These are phyloP conservation scores for Citrus reticulata DNA, from an alignment of 345 rosid species.

Conservation along the genomic window DNA sequence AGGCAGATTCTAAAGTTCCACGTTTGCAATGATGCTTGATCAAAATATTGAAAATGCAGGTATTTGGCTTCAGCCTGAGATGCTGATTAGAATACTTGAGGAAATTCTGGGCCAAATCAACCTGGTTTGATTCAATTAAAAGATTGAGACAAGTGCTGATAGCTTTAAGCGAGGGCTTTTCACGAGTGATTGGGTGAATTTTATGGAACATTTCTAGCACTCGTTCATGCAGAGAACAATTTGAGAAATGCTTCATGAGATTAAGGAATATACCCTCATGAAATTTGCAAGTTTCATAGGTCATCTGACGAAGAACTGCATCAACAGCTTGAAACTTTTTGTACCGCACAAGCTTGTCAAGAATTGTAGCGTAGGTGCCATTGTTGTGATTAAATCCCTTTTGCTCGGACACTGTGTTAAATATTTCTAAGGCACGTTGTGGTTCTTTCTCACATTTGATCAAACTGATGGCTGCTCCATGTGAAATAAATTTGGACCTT, in stretches of 20 bases:
- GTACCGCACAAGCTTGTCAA: constrained; percentile 61
- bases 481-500: constrained; percentile 55
- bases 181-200: constrained; percentile 62
- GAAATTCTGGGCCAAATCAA: constrained; percentile 43
- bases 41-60: constrained; percentile 86
- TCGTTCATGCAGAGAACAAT: constrained; percentile 40
- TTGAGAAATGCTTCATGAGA: constrained; percentile 73
- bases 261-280: constrained; percentile 73
- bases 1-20: constrained; percentile 57
- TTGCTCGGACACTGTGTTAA: constrained; percentile 63
- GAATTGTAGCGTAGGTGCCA: constrained; percentile 65
- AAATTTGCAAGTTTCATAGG: constrained; percentile 75
- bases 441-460: constrained; percentile 76
- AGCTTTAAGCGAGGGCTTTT: constrained; percentile 78
- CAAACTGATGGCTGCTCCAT: constrained; percentile 55
- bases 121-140: constrained; percentile 60
- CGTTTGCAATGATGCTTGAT: constrained; percentile 79
- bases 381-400: constrained; percentile 81
- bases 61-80: constrained; percentile 61
- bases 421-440: constrained; percentile 60
- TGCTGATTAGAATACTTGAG: constrained; percentile 44
- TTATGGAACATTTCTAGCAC: constrained; percentile 70
- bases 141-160: constrained; percentile 86
- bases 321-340: constrained; percentile 78
- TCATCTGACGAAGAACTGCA: constrained; percentile 73